Evolutionary conservation across 805 yeast genomes (phyloP).

Genomic region (Vanderwaltozyma yarrowii): DNA sequence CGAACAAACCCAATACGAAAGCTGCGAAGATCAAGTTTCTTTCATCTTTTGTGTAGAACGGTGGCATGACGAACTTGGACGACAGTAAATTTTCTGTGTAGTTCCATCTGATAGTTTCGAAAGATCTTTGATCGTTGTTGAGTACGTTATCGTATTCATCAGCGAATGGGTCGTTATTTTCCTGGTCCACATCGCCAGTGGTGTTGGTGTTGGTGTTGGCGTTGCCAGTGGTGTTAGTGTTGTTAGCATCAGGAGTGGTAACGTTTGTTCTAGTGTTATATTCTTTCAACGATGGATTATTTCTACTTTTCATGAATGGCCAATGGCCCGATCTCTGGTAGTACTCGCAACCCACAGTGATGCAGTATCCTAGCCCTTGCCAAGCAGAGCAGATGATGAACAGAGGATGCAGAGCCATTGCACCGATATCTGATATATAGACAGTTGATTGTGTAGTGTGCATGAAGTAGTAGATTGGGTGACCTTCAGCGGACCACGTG

Average conservation of each 20-base stretch:
- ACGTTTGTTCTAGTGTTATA: background rate
- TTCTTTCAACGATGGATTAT: constrained; percentile 2
- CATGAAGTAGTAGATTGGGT: constrained; percentile 56
- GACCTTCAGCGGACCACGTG: constrained; percentile 75
- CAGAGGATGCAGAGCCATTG: constrained; percentile 74
- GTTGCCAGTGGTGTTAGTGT: background rate
- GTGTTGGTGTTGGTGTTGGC: background rate
- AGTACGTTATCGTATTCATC: constrained; percentile 1
- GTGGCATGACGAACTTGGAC: constrained; percentile 26
- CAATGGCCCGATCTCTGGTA: constrained; percentile 46
- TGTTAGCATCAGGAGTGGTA: background rate
- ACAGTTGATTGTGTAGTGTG: constrained; percentile 39
- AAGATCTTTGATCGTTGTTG: constrained; percentile 3
- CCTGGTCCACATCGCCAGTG: constrained; percentile 33
- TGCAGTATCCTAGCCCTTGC: constrained; percentile 66
- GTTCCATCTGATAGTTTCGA: constrained; percentile 8
- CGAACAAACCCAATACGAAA: constrained; percentile 39
- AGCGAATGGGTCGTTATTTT: constrained; percentile 13
- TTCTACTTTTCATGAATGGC: constrained; percentile 19
- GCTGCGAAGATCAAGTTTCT: constrained; percentile 33
- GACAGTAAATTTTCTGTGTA: constrained; percentile 13
- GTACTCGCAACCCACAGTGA: constrained; percentile 54
- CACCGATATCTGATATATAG: constrained; percentile 80
- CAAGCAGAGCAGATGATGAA: constrained; percentile 70
- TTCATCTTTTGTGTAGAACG: constrained; percentile 32